Base-by-base conservation (phyloP, 2,329 filamentous ascomycete genomes). In the Ceratocystis harringtonii region DNA sequence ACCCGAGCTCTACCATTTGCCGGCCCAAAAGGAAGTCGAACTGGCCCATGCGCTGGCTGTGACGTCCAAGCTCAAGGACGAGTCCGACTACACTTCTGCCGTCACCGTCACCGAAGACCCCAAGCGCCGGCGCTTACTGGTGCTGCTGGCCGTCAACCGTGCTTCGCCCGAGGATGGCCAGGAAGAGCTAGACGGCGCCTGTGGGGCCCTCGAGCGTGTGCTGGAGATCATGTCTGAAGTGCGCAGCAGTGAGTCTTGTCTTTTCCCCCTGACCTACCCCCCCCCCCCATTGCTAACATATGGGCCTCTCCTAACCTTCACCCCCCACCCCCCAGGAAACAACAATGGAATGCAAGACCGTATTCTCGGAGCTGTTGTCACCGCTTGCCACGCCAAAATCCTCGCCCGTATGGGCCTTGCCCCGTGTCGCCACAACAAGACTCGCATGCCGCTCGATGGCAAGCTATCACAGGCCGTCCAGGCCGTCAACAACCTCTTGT, bases 391-490 rank as follows among this genome's bases (percentile, higher is more conserved):
- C 52, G 48, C 65, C 62, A 67, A 67, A 36, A 67, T 67, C 36
- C 65, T 67, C 45, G 65, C 65, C 32, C 65, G 65, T 15, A 67
- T 67, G 65, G 65, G 65, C 25, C 32, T 67, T n/a, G 65, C 65
- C 2, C 62, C 62, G 12, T 67, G 65, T 62, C 61, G 65, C 8
- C 65, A 67, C 45, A 67, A 67, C 44, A 67, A 67, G 65, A 67
- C 65, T 7, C 65, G 65, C 55, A 67, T 64, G 65, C 62, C 62
- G 19, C 61, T 67, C 10, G 65, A 67, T 44, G 55, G 55, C 30
- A 67, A 67, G 62, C 65, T 67, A 15, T 64, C 62, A 4, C 62
- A 67, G 30, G 65, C 62, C 17, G 65, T 67, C 10, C 52, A 63
- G 43, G 65, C 65, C 12, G 65, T 66, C 65, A 66, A 61, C 48